Percentiles rank a stretch among this genome's conserved stretches.
Evolutionary conservation across 2,329 filamentous ascomycete genomes (phyloP).

Genomic region (Neoarthrinium moseri): DNA sequence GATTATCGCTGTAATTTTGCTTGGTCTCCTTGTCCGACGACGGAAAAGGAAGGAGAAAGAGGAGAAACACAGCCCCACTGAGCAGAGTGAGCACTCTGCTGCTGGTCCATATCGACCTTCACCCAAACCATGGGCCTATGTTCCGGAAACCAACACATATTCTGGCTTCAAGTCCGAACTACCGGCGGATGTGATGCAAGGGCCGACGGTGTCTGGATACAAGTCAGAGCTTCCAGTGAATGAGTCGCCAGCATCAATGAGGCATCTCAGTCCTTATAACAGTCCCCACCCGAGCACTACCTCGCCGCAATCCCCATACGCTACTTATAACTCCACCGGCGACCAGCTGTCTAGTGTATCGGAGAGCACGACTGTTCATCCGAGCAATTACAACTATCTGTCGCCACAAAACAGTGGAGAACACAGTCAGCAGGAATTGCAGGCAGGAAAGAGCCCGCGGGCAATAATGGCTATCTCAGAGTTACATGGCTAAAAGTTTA

Average conservation of each 20-base stretch:
- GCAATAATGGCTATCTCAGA: not conserved
- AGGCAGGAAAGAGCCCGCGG: not conserved
- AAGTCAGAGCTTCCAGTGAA: constrained; percentile 5
- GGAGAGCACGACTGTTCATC: constrained; percentile 1
- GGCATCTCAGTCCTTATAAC: not conserved
- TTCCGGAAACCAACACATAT: not conserved
- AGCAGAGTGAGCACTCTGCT: not conserved
- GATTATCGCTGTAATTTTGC: not conserved
- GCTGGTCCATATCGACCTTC: not conserved
- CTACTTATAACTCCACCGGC: not conserved
- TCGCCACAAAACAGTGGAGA: not conserved
- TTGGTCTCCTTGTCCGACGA: constrained; percentile 3
- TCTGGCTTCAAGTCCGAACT: constrained; percentile 10
- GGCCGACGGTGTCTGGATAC: too few relatives aligned
- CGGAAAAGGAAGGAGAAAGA: not conserved
- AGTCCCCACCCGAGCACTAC: constrained; percentile 4
- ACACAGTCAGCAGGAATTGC: not conserved
- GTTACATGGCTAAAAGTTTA: not conserved
- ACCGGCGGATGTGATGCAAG: constrained; percentile 7
- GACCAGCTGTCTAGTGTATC: not conserved
- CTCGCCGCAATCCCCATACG: constrained; percentile 3
- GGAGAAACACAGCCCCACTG: not conserved
- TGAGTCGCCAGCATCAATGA: not conserved
- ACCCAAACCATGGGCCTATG: not conserved
- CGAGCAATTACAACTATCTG: not conserved